These are phyloP conservation scores for Ceratocystis destructans DNA, from an alignment of 2,329 filamentous ascomycete species.

Conservation along the genomic window DNA sequence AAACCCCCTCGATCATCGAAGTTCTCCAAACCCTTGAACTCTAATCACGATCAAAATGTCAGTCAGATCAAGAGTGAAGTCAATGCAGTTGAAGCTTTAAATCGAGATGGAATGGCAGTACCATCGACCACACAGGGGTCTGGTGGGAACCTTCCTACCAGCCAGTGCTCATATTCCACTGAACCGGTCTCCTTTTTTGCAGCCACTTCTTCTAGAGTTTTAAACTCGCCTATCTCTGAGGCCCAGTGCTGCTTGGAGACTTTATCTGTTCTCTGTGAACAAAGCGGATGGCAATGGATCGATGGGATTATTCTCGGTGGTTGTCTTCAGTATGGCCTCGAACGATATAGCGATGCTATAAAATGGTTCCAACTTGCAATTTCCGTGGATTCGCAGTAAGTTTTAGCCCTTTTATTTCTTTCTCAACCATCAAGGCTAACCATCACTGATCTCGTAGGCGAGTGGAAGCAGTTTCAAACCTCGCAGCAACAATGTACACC, in stretches of 20 bases:
- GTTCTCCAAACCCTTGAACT: background rate
- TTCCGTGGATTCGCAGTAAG: slow-evolving; percentile 42
- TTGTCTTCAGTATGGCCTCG: slow-evolving; percentile 80
- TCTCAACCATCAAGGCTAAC: slow-evolving; percentile 18
- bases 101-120: no score
- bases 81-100: background rate
- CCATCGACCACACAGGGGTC: background rate
- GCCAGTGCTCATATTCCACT: background rate
- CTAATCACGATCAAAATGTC: background rate
- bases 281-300: slow-evolving; percentile 75
- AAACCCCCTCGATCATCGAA: slow-evolving; percentile 11
- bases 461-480: slow-evolving; percentile 85
- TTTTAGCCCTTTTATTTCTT: slow-evolving; percentile 13
- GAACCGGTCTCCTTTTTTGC: background rate
- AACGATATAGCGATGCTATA: slow-evolving; percentile 64
- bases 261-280: slow-evolving; percentile 59
- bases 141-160: background rate
- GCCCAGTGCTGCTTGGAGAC: slow-evolving; percentile 58
- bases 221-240: background rate
- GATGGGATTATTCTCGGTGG: slow-evolving; percentile 87
- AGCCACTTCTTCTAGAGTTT: background rate
- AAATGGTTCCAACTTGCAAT: slow-evolving; percentile 59
- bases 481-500: slow-evolving; percentile 77
- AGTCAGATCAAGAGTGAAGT: background rate
- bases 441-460: slow-evolving; percentile 39